phyloP scores from a whole-genome alignment of 78 protist species.

The slime mould (Dictyostelium discoideum) region dicty_2.7 NC_007088.5:2722501-2723000 shows the following conservation, averaged over 20 bases:
- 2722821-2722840: background rate
- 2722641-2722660: background rate
- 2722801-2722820: background rate
- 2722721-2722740: background rate
- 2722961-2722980: constrained; percentile 34
- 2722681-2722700: background rate
- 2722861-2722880: background rate
- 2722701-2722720: background rate
- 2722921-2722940: constrained; percentile 16
- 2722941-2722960: constrained; percentile 54
- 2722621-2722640: background rate
- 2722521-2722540: constrained; percentile 70
- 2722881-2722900: constrained; percentile 49
- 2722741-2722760: too few relatives aligned
- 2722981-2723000: constrained; percentile 72
- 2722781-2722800: background rate
- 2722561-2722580: constrained; percentile 71
- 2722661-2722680: too few relatives aligned
- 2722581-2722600: constrained; percentile 59
- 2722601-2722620: background rate
- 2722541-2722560: constrained; percentile 2
- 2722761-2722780: background rate
- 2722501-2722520: constrained; percentile 52
- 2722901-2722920: constrained; percentile 74
- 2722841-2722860: background rate